These are phyloP conservation scores for Fusarium euwallaceae DNA, from an alignment of 2,329 filamentous ascomycete species.

Conservation along the genomic window DNA sequence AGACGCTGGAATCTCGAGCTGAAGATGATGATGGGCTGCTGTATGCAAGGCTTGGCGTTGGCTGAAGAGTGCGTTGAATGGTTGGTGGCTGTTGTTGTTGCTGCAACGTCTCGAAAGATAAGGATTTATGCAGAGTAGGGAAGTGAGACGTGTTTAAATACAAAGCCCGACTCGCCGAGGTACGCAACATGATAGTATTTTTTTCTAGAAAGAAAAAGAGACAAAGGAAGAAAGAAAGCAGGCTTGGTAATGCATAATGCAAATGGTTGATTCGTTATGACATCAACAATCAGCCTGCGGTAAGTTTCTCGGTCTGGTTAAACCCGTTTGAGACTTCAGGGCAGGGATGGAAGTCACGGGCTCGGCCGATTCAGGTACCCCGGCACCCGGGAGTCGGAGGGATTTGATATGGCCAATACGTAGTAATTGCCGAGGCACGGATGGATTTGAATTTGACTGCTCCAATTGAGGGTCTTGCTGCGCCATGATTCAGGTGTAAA, in stretches of 20 bases:
- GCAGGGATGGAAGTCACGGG: slow-evolving; percentile 4
- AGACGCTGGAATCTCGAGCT: slow-evolving; percentile 23
- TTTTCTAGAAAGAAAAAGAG: not conserved
- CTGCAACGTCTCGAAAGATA: not conserved
- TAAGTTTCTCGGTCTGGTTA: not conserved
- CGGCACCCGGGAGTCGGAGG: not conserved
- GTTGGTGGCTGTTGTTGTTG: slow-evolving; percentile 8
- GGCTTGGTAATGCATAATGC: slow-evolving; percentile 10
- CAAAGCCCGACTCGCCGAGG: not conserved
- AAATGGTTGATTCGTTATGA: slow-evolving; percentile 25
- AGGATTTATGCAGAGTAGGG: slow-evolving; percentile 2
- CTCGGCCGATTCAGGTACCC: slow-evolving; percentile 14
- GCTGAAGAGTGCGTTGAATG: slow-evolving; percentile 17
- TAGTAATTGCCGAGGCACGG: slow-evolving; percentile 8
- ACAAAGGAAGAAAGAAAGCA: not conserved
- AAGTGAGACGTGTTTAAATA: slow-evolving; percentile 5
- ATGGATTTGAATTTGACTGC: not conserved
- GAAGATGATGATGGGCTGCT: not conserved
- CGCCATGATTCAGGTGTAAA: not conserved
- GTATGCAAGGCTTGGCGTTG: slow-evolving; percentile 2
- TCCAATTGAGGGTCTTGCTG: not conserved
- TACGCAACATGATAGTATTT: not conserved
- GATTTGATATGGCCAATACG: not conserved
- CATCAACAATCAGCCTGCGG: slow-evolving; percentile 32
- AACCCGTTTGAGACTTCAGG: not conserved